Percentiles rank a stretch among this genome's conserved stretches.
Conservation (phyloP, 177 flowering plant species). For the Telopea speciosissima region DNA sequence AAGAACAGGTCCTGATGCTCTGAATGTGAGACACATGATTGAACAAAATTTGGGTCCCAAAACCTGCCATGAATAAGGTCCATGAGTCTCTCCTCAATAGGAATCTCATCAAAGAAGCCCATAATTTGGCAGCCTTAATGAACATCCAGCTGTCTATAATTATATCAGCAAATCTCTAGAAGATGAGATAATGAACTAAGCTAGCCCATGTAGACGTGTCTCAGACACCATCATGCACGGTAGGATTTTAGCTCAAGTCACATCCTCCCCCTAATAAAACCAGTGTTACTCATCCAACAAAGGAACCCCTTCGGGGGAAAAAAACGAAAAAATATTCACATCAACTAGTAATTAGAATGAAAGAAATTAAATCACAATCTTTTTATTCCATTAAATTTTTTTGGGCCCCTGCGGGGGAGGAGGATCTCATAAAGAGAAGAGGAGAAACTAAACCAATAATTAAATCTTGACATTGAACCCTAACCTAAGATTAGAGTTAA, state of each 20-base stretch:
- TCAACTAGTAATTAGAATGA: background rate
- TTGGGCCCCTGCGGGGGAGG: too few relatives aligned
- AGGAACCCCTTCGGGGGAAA: background rate
- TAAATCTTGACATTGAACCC: background rate
- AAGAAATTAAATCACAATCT: too few relatives aligned
- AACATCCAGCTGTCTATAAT: too few relatives aligned
- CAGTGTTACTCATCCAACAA: too few relatives aligned
- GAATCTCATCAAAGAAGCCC: background rate
- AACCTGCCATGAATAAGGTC: background rate
- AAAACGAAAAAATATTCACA: background rate
- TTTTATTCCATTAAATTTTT: background rate
- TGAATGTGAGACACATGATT: background rate
- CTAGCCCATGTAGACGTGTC: too few relatives aligned
- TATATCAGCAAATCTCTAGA: too few relatives aligned
- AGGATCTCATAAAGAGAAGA: background rate
- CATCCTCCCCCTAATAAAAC: too few relatives aligned
- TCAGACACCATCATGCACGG: too few relatives aligned
- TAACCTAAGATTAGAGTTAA: background rate
- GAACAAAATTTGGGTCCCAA: background rate
- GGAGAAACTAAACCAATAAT: background rate
- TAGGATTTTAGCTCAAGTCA: too few relatives aligned
- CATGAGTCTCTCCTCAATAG: background rate
- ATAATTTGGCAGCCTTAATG: too few relatives aligned
- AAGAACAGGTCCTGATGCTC: background rate
- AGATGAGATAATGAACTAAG: too few relatives aligned